Conservation (phyloP, 2,329 filamentous ascomycete genomes). For the Cercospora zeae-maydis region DNA sequence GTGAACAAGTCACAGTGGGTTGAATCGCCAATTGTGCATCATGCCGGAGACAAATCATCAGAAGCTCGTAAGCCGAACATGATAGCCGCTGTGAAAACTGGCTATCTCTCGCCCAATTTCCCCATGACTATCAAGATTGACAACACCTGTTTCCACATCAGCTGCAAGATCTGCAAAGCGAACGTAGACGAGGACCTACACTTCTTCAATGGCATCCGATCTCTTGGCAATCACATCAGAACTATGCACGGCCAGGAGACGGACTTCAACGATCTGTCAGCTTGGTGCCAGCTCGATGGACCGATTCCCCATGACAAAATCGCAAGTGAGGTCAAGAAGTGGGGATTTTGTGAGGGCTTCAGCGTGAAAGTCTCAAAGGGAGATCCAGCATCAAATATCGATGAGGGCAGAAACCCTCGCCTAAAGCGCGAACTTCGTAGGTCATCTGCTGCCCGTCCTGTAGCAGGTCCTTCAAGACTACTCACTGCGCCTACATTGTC, state of each 20-base stretch:
- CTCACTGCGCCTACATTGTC: no score
- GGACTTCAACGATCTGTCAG: background rate
- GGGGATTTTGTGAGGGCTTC: no score
- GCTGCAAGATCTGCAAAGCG: background rate
- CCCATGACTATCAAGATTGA: background rate
- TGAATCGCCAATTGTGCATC: background rate
- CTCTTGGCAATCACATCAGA: background rate
- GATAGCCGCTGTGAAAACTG: no score
- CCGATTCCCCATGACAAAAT: background rate
- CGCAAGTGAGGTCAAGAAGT: no score
- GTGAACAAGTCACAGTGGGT: no score
- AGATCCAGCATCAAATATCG: background rate
- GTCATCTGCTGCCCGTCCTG: no score
- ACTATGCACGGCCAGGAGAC: background rate
- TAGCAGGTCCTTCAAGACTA: no score
- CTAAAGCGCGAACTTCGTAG: no score
- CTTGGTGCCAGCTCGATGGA: background rate
- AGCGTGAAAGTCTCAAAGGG: no score
- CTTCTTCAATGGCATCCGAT: background rate
- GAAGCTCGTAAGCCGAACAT: no score
- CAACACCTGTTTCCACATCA: background rate
- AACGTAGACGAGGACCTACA: background rate
- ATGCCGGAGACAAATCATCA: background rate
- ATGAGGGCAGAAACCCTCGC: background rate
- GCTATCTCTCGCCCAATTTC: background rate